These are phyloP conservation scores for Gelatoporia subvermispora DNA, from an alignment of 768 basidiomycete genomes.

Conservation along the genomic window DNA sequence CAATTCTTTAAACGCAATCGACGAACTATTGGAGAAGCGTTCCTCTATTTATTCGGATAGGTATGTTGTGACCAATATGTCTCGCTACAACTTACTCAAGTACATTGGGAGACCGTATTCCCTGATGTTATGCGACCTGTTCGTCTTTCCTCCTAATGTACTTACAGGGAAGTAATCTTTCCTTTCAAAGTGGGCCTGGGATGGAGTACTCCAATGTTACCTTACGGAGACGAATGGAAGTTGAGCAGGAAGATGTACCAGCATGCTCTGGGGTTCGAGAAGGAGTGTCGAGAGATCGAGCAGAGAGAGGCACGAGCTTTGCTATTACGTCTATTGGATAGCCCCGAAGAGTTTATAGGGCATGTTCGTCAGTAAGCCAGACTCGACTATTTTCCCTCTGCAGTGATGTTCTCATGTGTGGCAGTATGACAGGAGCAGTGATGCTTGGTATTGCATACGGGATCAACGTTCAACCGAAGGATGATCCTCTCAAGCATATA, in stretches of 20 bases:
- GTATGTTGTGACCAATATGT: slow-evolving; percentile 4
- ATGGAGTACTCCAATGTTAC: slow-evolving; percentile 2
- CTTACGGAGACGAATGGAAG: slow-evolving; percentile 8
- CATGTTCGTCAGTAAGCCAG: slow-evolving; percentile 1
- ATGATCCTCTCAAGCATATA: slow-evolving; percentile 23
- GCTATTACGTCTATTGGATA: slow-evolving; percentile 1
- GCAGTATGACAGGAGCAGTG: slow-evolving; percentile 10
- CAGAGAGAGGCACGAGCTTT: not conserved
- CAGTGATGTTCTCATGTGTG: not conserved
- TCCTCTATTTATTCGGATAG: slow-evolving; percentile 19
- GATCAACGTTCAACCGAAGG: slow-evolving; percentile 17
- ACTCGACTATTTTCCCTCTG: not conserved
- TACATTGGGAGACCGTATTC: not conserved
- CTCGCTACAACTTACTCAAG: not conserved
- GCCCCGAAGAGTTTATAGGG: slow-evolving; percentile 3
- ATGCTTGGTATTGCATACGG: slow-evolving; percentile 27
- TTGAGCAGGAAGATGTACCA: slow-evolving; percentile 9
- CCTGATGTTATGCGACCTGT: not conserved
- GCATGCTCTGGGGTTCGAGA: not conserved
- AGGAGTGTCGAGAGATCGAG: too few species aligned
- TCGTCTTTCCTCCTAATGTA: not conserved
- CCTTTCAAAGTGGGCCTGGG: not conserved
- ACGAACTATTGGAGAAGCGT: slow-evolving; percentile 17
- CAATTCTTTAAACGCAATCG: slow-evolving; percentile 8
- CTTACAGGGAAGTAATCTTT: not conserved